These are phyloP conservation scores for Aechmea fasciata DNA, from an alignment of 176 grass and related monocot species.

Conservation along the genomic window DNA sequence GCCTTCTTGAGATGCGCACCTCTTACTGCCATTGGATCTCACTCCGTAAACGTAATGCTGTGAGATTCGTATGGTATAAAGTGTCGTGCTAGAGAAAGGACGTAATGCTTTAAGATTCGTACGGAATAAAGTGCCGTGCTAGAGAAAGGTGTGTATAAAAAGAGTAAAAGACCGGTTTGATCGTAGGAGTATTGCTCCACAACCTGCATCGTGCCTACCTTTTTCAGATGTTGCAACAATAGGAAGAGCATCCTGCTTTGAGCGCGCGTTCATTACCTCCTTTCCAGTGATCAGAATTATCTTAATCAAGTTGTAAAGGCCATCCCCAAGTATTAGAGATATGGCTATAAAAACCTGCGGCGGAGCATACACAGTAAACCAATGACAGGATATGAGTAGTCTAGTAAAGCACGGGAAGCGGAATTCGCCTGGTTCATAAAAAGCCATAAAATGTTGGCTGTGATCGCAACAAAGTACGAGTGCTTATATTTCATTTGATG, in stretches of 20 bases:
- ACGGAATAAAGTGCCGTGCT: too few relatives aligned
- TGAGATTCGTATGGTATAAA: neutral
- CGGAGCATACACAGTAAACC: neutral
- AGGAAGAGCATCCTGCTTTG: constrained; percentile 43
- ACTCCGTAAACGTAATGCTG: neutral
- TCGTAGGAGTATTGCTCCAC: too few relatives aligned
- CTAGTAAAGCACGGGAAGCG: neutral
- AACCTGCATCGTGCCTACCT: constrained; percentile 9
- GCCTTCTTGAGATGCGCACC: too few relatives aligned
- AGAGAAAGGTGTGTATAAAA: too few relatives aligned
- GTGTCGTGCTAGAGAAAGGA: too few relatives aligned
- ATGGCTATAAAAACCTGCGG: constrained; percentile 83
- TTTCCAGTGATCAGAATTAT: constrained; percentile 59
- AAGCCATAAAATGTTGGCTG: neutral
- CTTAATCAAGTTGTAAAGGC: constrained; percentile 90
- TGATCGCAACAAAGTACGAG: too few relatives aligned
- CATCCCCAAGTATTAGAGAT: constrained; percentile 84
- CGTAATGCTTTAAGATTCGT: too few relatives aligned
- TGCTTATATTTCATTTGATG: too few relatives aligned
- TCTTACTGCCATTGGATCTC: too few relatives aligned
- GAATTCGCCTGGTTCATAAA: neutral
- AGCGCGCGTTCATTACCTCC: constrained; percentile 54
- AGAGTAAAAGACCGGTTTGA: too few relatives aligned
- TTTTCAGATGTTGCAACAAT: constrained; percentile 17
- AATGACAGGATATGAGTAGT: neutral